Percentiles rank a stretch among this genome's conserved stretches.
Evolutionary conservation across 345 rosid species (phyloP).

Genomic region (Arabidopsis thaliana): TAIR10.1 NC_003070.9:23316001-23316500

Average conservation of each 20-base stretch:
- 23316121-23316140: slow-evolving; percentile 54
- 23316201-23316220: slow-evolving; percentile 68
- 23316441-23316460: slow-evolving; percentile 61
- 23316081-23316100: slow-evolving; percentile 61
- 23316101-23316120: slow-evolving; percentile 76
- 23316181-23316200: slow-evolving; percentile 69
- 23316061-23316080: slow-evolving; percentile 69
- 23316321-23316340: slow-evolving; percentile 71
- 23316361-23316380: slow-evolving; percentile 65
- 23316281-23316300: slow-evolving; percentile 58
- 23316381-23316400: slow-evolving; percentile 80
- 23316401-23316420: slow-evolving; percentile 73
- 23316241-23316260: slow-evolving; percentile 80
- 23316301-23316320: slow-evolving; percentile 67
- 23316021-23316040: slow-evolving; percentile 75
- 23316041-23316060: slow-evolving; percentile 70
- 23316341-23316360: slow-evolving; percentile 65
- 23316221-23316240: slow-evolving; percentile 69
- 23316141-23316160: slow-evolving; percentile 56
- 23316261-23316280: slow-evolving; percentile 67
- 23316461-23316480: slow-evolving; percentile 47
- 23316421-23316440: slow-evolving; percentile 65
- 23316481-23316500: background rate
- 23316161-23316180: slow-evolving; percentile 74
- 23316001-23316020: slow-evolving; percentile 60